Evolutionary conservation across 148 eudicot species (phyloP).

Genomic region (Camellia lanceoleosa): DNA sequence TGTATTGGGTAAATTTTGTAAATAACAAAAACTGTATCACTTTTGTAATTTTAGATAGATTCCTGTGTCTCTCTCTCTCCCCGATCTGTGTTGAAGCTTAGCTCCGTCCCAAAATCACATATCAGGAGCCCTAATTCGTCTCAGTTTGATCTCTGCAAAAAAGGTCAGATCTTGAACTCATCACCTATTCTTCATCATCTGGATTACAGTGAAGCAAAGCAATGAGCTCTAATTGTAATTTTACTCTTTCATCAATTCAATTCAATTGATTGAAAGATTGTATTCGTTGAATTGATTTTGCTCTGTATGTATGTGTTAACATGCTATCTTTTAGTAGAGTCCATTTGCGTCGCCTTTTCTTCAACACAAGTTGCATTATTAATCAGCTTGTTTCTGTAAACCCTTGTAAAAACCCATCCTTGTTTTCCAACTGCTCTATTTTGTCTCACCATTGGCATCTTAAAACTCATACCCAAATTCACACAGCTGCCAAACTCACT

Average conservation of each 20-base stretch:
- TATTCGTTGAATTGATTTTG: neutral
- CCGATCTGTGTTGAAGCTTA: too few relatives aligned
- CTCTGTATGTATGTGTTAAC: neutral
- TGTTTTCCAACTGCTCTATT: neutral
- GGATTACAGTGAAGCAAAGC: neutral
- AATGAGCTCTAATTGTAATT: neutral
- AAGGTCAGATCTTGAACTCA: too few relatives aligned
- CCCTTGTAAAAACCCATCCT: neutral
- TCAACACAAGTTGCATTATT: neutral
- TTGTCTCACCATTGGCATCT: neutral
- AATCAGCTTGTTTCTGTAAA: slow-evolving; percentile 3
- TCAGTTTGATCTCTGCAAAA: too few relatives aligned
- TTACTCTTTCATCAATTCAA: neutral
- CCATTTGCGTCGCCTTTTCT: neutral
- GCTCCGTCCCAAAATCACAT: too few relatives aligned
- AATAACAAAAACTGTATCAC: too few relatives aligned
- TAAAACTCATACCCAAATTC: neutral
- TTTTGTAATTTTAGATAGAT: too few relatives aligned
- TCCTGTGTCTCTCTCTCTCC: too few relatives aligned
- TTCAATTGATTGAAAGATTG: slow-evolving; percentile 5
- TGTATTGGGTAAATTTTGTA: too few relatives aligned
- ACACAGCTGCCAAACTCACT: neutral
- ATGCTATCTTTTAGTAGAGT: slow-evolving; percentile 8
- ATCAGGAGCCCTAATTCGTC: too few relatives aligned
- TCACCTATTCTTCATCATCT: too few relatives aligned